These are phyloP conservation scores for Inga oerstediana DNA, from an alignment of 306 rosid species.

Conservation along the genomic window DNA sequence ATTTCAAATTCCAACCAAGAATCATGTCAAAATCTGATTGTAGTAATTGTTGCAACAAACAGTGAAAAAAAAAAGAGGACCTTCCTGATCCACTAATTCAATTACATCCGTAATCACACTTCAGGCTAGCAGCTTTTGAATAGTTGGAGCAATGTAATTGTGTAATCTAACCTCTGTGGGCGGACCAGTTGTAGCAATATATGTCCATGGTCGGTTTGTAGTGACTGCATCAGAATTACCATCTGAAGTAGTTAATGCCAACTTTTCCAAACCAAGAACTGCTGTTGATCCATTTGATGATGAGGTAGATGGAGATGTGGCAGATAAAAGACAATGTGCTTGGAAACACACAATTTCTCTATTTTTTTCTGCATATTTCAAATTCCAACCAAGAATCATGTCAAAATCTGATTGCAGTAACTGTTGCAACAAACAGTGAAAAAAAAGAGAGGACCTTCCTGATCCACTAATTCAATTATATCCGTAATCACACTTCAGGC, in stretches of 20 bases:
- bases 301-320: constrained; percentile 56
- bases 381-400: constrained; percentile 6
- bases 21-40: constrained; percentile 20
- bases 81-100: too few relatives aligned
- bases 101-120: too few relatives aligned
- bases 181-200: too few relatives aligned
- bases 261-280: constrained; percentile 57
- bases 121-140: too few relatives aligned
- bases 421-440: not conserved
- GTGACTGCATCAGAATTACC: constrained; percentile 45
- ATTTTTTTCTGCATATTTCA: constrained; percentile 58
- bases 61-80: not conserved
- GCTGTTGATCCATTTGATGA: constrained; percentile 47
- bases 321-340: constrained; percentile 63
- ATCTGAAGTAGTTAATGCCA: constrained; percentile 54
- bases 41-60: not conserved
- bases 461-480: not conserved
- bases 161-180: too few relatives aligned
- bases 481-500: not conserved
- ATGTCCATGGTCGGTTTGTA: not conserved
- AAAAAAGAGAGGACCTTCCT: not conserved
- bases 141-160: not conserved
- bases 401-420: constrained; percentile 28
- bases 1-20: constrained; percentile 7
- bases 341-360: constrained; percentile 52